Percentiles rank a stretch among this genome's conserved stretches.
Conservation (phyloP, 169 alveolate genomes). For the Plasmodium fragile region DNA sequence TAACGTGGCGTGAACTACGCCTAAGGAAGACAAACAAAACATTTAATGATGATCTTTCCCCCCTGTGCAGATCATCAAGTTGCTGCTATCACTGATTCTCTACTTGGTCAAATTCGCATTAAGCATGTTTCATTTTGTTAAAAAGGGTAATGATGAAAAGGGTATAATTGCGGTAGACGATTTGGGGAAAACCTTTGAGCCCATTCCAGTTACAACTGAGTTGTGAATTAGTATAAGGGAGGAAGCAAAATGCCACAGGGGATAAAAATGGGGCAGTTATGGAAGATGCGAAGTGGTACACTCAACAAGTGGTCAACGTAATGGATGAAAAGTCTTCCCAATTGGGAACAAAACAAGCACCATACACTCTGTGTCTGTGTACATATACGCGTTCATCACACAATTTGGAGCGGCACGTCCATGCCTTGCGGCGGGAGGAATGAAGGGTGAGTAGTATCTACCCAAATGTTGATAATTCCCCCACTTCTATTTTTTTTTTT, state of each 20-base stretch:
- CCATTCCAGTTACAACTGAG: conserved; percentile 6
- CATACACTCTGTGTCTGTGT: background rate
- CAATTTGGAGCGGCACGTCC: background rate
- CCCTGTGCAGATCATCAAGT: conserved; percentile 23
- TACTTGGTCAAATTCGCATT: conserved; percentile 2
- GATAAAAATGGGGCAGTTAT: background rate
- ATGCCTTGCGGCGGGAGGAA: background rate
- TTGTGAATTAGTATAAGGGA: background rate
- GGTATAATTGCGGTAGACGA: background rate
- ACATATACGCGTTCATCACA: background rate
- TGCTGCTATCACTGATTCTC: conserved; percentile 14
- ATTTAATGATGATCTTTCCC: background rate
- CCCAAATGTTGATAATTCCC: background rate
- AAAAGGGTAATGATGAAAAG: background rate
- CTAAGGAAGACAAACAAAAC: background rate
- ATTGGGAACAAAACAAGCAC: background rate
- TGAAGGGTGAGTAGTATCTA: background rate
- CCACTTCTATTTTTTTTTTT: background rate
- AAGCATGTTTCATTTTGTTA: conserved; percentile 5
- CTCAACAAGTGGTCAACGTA: background rate
- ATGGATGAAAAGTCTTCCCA: background rate
- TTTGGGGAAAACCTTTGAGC: background rate
- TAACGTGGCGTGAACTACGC: background rate
- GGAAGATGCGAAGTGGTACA: background rate
- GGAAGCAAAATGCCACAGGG: background rate